A percentile compares a stretch with the other conserved stretches of the same genome.
phyloP scores from a whole-genome alignment of 1,284 basidiomycete species.

The Ganoderma boninense region DNA sequence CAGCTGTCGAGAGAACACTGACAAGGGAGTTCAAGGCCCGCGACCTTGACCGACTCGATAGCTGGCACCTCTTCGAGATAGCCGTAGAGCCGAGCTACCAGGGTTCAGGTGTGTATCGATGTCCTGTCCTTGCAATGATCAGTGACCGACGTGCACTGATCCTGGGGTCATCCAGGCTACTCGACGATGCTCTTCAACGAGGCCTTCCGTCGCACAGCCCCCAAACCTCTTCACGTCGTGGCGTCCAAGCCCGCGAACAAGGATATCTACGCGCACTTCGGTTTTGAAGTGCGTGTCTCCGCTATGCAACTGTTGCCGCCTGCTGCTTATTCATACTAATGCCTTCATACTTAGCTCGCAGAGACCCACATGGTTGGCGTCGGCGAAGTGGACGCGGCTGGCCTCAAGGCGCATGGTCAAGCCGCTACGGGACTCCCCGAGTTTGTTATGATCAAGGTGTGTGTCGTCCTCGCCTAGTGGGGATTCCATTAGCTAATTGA shows the following conservation, averaged over 20 bases:
- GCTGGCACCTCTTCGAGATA: slow-evolving; percentile 5
- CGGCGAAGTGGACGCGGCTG: slow-evolving; percentile 3
- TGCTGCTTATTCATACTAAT: background rate
- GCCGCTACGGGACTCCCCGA: background rate
- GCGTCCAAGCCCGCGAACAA: slow-evolving; percentile 1
- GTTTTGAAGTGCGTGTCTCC: background rate
- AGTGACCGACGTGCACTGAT: background rate
- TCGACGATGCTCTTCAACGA: slow-evolving; percentile 4
- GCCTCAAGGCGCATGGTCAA: background rate
- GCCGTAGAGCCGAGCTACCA: slow-evolving; percentile 1
- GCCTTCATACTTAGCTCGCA: background rate
- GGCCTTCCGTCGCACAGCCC: background rate
- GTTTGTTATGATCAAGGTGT: slow-evolving; percentile 6
- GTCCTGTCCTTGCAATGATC: background rate
- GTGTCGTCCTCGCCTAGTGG: background rate
- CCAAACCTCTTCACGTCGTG: background rate
- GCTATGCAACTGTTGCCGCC: background rate
- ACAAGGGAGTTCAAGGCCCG: background rate
- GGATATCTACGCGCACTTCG: background rate
- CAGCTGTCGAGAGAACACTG: background rate
- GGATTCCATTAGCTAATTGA: no score
- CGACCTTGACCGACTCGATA: background rate
- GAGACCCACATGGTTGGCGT: background rate
- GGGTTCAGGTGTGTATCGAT: background rate
- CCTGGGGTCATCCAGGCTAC: background rate